Base-by-base conservation (phyloP, 2,329 filamentous ascomycete species). In the Amphichorda felina region DNA sequence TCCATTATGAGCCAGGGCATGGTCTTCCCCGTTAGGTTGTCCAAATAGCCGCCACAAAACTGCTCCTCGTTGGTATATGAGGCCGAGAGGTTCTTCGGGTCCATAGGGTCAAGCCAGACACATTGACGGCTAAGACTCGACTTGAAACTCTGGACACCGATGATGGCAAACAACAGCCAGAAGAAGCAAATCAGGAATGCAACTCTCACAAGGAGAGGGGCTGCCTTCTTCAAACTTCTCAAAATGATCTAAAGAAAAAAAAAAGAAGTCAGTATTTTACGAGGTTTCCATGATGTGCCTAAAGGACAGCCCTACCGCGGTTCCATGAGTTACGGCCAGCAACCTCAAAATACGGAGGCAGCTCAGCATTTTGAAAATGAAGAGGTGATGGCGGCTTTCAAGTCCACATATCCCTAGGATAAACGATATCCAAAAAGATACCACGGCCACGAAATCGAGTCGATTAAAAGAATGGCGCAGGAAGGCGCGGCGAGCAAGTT, bases 101-200 rank as follows among this genome's bases (percentile, higher is more conserved):
- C 63, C 4, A 50, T 41, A 5, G 79, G 78, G 43, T 85, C 79
- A 34, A 82, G 58, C 82, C 82, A 91, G 21, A 86, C 77, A 52
- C 84, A 91, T 42, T 77, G 79, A 33, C 84, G 79, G 45, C 73
- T 75, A 17, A 89, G 59, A 54, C 83, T 89, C 8, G 82, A 79
- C 58, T 89, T 89, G 64, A 98, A 98, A 58, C 84, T 94, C 55
- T 98, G 93, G 16, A 98, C 82, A 5, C 91, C 93, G 39, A 98
- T 79, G 42, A 98, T 95, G 26, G 87, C 91, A 60, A 98, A 98
- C 9, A 96, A 63, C 29, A 98, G 71, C 91, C 91, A 98, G 60
- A 98, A 98, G 60, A 98, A 98, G 11, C 83, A 74, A 45, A 98
- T 87, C 16, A 98, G 66, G 52, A 98, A 95, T 2, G 85, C 88